Base-by-base conservation (phyloP, 179 eudicot species). In the Patellifolia procumbens region DNA sequence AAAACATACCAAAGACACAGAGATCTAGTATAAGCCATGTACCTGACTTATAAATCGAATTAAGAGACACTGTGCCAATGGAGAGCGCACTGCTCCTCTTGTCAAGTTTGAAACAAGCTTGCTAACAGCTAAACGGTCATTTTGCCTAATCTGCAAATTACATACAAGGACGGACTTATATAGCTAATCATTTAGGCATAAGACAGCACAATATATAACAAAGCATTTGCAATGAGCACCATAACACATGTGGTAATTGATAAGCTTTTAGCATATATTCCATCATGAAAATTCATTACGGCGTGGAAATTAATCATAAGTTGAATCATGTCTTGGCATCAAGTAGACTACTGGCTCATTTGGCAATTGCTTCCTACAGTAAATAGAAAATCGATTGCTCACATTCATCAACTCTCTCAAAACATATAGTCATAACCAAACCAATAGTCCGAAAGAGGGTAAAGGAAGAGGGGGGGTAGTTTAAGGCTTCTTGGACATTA, bases 121-220 rank as follows among this genome's bases (percentile, higher is more conserved):
- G 92, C 90, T 94, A 59, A 94, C 94, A 77, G 98, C 98, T 85
- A 92, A 82, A 62, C 98, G 90, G 70, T 94, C 98, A 86, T 94
- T 94, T 83, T 92, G 98, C 65, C 98, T 87, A 70, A 94, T 89
- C 98, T 94, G 88, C 67, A 78, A 53, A 43, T 35, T 28, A n/a
- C 75, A 77, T 67, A 81, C 49, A 45, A 39, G 39, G 17, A 68
- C 12, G 12, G 55, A 59, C 35, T 35, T 61, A 32, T 29, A 22
- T 51, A 46, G 34, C 49, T 60, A 61, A 10, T 4, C 55, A 24
- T 37, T 63, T 24, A 10, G 28, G 49, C 43, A 58, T 22, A 60
- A 29, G n/a, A 26, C 49, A 26, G 28, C 56, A 74, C 17, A 15
- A 71, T 42, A 60, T 3, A 68, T 20, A 39, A 3, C 2, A n/a